Percentiles rank a stretch among this genome's conserved stretches.
Conservation (phyloP, 148 eudicot species). For the Vaccinium myrtillus region DNA sequence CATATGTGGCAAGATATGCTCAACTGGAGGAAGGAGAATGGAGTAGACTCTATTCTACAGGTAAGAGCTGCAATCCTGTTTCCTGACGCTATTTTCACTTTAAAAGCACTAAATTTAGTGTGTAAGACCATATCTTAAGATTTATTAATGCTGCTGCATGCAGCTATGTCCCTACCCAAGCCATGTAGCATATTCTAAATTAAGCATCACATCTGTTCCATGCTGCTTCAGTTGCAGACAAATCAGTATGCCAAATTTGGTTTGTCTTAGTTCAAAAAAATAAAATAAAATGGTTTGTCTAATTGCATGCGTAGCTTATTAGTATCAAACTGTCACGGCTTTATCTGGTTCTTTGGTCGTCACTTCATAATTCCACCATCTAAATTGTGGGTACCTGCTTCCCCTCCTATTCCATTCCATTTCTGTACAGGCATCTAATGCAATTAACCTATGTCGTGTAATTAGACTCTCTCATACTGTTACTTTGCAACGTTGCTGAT, state of each 20-base stretch:
- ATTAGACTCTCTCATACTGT: not conserved
- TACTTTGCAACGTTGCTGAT: not conserved
- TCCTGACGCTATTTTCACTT: not conserved
- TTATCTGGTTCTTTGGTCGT: not conserved
- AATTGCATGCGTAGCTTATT: not conserved
- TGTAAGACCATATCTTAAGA: not conserved
- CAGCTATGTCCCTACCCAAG: not conserved
- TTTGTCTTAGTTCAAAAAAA: not conserved
- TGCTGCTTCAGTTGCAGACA: not conserved
- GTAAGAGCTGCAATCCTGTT: conserved; percentile 30
- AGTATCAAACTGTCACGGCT: not conserved
- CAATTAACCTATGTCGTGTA: not conserved
- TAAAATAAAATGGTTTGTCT: too few species aligned
- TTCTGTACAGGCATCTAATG: not conserved
- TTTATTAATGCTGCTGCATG: not conserved
- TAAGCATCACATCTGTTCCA: not conserved
- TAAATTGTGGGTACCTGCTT: not conserved
- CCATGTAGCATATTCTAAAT: not conserved
- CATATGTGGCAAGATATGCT: conserved; percentile 99
- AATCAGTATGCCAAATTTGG: not conserved
- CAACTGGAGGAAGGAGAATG: conserved; percentile 87
- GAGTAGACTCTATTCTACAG: conserved; percentile 80
- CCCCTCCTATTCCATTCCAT: not conserved
- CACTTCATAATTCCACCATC: not conserved
- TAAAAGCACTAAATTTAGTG: not conserved